Conservation (phyloP, 306 rosid genomes). For the Phaseolus lunatus region DNA sequence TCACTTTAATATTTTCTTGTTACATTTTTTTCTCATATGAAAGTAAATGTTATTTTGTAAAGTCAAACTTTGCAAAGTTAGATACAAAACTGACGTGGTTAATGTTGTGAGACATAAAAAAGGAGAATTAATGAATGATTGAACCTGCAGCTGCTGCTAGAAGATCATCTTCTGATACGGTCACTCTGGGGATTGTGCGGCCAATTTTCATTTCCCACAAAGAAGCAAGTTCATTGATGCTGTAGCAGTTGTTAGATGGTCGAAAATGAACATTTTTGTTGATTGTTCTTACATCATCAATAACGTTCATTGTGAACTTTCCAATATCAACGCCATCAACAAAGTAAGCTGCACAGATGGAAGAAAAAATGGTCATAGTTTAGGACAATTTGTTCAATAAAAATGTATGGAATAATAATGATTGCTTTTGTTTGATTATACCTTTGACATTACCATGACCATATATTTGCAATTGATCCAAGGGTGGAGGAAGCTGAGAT, state of each 20-base stretch:
- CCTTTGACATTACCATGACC: constrained; percentile 78
- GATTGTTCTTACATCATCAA: constrained; percentile 56
- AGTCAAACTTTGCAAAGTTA: background rate
- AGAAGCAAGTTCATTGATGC: constrained; percentile 69
- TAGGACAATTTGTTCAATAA: background rate
- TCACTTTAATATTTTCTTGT: background rate
- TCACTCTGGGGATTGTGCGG: constrained; percentile 61
- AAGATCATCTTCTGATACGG: constrained; percentile 65
- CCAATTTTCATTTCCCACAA: constrained; percentile 75
- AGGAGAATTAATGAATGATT: background rate
- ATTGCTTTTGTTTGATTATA: background rate
- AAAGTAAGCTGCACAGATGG: constrained; percentile 62
- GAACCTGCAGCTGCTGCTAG: constrained; percentile 68
- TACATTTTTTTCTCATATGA: background rate
- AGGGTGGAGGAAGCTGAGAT: constrained; percentile 73
- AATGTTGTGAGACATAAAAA: background rate
- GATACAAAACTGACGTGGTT: background rate
- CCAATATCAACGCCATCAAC: constrained; percentile 74
- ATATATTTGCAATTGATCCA: constrained; percentile 71
- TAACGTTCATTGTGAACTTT: constrained; percentile 61
- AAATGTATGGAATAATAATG: too few relatives aligned
- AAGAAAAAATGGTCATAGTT: background rate
- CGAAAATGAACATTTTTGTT: constrained; percentile 74
- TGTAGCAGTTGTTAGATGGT: constrained; percentile 59
- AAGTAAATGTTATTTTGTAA: background rate